Evolutionary conservation across 2,329 filamentous ascomycete species (phyloP), one percentile per base, ranked within the genome.

Genomic region (Pseudogymnoascus sp.): DNA sequence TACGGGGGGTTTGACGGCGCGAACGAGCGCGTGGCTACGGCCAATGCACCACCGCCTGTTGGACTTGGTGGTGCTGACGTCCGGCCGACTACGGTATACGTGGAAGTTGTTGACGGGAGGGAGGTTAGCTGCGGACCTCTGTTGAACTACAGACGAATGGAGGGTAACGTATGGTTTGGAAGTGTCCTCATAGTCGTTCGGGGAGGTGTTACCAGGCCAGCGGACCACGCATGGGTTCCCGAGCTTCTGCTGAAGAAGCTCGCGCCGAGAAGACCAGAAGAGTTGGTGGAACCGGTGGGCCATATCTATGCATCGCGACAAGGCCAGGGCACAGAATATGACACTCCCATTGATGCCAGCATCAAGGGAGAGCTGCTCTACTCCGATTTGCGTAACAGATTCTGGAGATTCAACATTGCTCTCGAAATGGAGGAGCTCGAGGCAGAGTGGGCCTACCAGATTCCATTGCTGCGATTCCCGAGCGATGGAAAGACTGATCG

Each of bases 341-440:
- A 53, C 4, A 66, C 56, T 63, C 65, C 56, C 28, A 71, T 70
- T 21, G 65, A 68, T 60, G 72, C 67, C 62, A 69, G 69, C 78
- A 64, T 91, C 79, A 71, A 77, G 74, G 73, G 80, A 80, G 69
- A 79, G 75, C 77, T 82, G 81, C 72, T 93, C 77, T 78, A 88
- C 86, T 83, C 88, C 73, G 82, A 88, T 70, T 75, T 77, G 59
- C 77, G 82, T 76, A 77, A 87, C 81, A 97, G 93, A 0, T 99
- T 99, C 75, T 99, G 95, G 95, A 84, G 88, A 63, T 99, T 97
- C 76, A 88, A 89, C 69, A 75, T 99, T 34, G 82, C 87, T 68
- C 84, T 96, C 38, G 89, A 93, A 66, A 84, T 99, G 66, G 84
- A 84, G 61, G 75, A 80, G 12, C 77, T 75, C 64, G 91, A 96